Conservation (phyloP, 2,329 filamentous ascomycete genomes). For the Cercospora sesami region DNA sequence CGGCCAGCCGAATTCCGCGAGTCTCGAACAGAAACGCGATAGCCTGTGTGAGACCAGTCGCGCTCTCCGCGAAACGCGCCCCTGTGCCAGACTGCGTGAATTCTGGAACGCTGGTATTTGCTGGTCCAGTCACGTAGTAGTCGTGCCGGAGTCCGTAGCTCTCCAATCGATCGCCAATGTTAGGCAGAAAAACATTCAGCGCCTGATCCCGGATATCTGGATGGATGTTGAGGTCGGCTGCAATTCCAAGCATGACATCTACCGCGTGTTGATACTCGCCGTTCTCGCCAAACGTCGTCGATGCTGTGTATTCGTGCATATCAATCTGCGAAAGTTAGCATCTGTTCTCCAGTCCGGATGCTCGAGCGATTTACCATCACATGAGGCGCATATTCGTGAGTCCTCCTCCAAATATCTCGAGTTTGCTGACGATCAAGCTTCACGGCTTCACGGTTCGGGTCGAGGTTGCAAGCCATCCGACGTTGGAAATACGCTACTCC, state of each 20-base stretch:
- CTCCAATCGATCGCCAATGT: constrained; percentile 33
- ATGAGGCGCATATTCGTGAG: constrained; percentile 37
- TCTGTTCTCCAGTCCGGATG: no score
- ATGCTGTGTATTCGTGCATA: constrained; percentile 41
- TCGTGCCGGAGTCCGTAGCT: constrained; percentile 38
- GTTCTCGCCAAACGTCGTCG: constrained; percentile 28
- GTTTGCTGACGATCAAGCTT: constrained; percentile 42
- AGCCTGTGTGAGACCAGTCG: constrained; percentile 41
- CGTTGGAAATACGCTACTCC: constrained; percentile 43
- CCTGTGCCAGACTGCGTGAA: constrained; percentile 22
- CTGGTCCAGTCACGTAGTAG: constrained; percentile 38
- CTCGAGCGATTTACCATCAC: constrained; percentile 24
- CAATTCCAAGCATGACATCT: constrained; percentile 31
- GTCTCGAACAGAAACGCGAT: constrained; percentile 42
- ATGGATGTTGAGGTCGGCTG: constrained; percentile 37
- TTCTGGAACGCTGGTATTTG: constrained; percentile 18
- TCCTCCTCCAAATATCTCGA: constrained; percentile 38
- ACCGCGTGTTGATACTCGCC: constrained; percentile 39
- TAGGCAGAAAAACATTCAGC: constrained; percentile 36
- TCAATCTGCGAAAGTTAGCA: constrained; percentile 28
- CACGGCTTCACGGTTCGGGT: constrained; percentile 42
- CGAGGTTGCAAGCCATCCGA: constrained; percentile 39
- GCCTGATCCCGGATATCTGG: constrained; percentile 34
- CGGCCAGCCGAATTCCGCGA: constrained; percentile 40
- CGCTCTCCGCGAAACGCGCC: constrained; percentile 30